Base-by-base conservation (phyloP, 169 alveolate genomes). In the Plasmodium cynomolgi region DNA sequence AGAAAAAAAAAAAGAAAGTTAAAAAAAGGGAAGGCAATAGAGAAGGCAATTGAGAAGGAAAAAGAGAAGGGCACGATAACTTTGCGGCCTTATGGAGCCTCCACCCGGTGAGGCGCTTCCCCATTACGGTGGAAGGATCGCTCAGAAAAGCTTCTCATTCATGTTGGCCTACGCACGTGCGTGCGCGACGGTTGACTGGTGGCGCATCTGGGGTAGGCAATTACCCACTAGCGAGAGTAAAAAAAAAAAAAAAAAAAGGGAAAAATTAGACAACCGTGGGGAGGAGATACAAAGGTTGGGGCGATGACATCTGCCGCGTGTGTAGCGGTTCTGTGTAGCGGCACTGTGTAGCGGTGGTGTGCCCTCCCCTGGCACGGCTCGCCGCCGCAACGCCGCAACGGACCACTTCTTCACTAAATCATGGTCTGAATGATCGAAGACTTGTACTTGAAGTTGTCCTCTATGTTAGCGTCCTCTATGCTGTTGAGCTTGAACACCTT, bases 401-500 rank as follows among this genome's bases (percentile, higher is more conserved):
- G 15, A 23, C 17, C 6, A 9, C 3, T 20, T 1, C 9, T 80
- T 5, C 15, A 23, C 39, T 29, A 90, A 80, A 90, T 90, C 94
- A 90, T 90, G 4, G 94, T 90, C 34, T 90, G 90, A 11, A 90
- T 71, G 15, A 90, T 90, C 2, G 94, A 90, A 1, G 94, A 90
- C 23, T 90, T 90, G 74, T 90, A 81, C 34, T 80, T 90, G 58
- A 81, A 90, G 23, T 31, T 41, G 26, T 90, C 83, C 17, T 80
- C 84, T 1, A 90, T 81, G 50, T 90, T 81, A 1, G 84, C 77
- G 34, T 90, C 94, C 20, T 58, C 75, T 31, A 97, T 96, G 34
- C 96, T 94, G 54, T 98, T 97, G 26, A 98, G 97, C 95, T 98
- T 98, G 96, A 98, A 99, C 17, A 98, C 98, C 47, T 98, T 98